Base-by-base conservation (phyloP, 2,329 filamentous ascomycete species). In the Cordyceps sp. region DNA sequence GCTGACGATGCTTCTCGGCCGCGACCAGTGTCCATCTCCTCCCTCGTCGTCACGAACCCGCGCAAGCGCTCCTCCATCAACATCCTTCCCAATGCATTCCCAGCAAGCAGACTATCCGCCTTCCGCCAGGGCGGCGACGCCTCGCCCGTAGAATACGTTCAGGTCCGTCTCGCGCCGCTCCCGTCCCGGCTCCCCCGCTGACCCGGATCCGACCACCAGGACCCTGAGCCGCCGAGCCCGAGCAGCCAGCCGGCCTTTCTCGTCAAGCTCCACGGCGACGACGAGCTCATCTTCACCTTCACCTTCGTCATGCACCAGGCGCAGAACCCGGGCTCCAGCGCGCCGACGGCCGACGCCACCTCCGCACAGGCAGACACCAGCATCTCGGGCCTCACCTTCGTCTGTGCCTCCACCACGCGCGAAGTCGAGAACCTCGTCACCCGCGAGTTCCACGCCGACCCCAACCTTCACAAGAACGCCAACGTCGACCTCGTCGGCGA, bases 401-500 rank as follows among this genome's bases (percentile, higher is more conserved):
- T 92, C 39, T 88, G 88, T 53, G 88, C 83, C 26, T 83, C 86
- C 1, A 93, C 76, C 32, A 61, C 73, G 21, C 80, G 73, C 55
- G 90, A 98, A 46, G 72, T 98, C 33, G 90, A 96, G 48, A 94
- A 90, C 42, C 62, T 98, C 29, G 78, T 96, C 30, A 96, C 88
- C 13, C 69, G 86, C 44, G 90, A 98, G 54, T 96, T 98, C 46
- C 85, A 96, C 44, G 85, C 88, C 42, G 85, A 98, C 48, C 90
- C 90, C 1, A 98, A 98, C 48, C 63, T 98, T 34, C 90, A 98
- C 61, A 96, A 93, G 52, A 96, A 94, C 49, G 70, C 85, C 33
- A 96, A 96, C 49, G 90, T 98, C 25, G 80, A 92, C 47, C 66
- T 96, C 28, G 77, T 98, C n/a, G 90, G 90, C 4, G 85, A 93